Conservation (phyloP, 2,329 filamentous ascomycete species). For the Scedosporium apiospermum region DNA sequence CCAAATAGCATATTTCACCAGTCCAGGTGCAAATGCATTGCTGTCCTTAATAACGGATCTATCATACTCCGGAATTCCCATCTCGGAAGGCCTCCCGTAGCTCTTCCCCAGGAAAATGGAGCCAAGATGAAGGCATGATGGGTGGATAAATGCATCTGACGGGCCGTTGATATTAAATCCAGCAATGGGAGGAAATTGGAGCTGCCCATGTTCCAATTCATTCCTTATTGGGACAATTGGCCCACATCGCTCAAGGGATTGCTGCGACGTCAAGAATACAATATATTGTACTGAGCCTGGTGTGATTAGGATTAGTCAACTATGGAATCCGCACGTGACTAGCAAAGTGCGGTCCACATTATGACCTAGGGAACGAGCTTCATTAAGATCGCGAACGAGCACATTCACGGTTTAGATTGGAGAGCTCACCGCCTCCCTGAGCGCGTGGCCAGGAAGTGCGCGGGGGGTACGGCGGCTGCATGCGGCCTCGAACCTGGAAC, state of each 20-base stretch:
- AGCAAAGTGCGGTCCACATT: too few relatives aligned
- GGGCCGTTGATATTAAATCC: not conserved
- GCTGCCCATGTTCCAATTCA: not conserved
- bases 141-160: not conserved
- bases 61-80: slow-evolving; percentile 1
- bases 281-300: too few relatives aligned
- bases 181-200: not conserved
- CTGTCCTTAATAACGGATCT: not conserved
- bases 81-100: not conserved
- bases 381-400: too few relatives aligned
- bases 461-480: too few relatives aligned
- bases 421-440: too few relatives aligned
- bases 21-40: not conserved
- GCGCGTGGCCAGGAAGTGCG: too few relatives aligned
- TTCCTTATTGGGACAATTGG: not conserved
- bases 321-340: too few relatives aligned
- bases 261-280: too few relatives aligned
- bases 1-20: not conserved
- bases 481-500: too few relatives aligned
- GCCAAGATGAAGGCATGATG: not conserved
- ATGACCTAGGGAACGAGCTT: too few relatives aligned
- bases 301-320: too few relatives aligned
- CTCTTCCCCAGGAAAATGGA: not conserved
- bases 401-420: too few relatives aligned
- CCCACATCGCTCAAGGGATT: not conserved